phyloP scores from a whole-genome alignment of 192 early-diverging fungal species.

The Chytriomyces hyalinus region DNA sequence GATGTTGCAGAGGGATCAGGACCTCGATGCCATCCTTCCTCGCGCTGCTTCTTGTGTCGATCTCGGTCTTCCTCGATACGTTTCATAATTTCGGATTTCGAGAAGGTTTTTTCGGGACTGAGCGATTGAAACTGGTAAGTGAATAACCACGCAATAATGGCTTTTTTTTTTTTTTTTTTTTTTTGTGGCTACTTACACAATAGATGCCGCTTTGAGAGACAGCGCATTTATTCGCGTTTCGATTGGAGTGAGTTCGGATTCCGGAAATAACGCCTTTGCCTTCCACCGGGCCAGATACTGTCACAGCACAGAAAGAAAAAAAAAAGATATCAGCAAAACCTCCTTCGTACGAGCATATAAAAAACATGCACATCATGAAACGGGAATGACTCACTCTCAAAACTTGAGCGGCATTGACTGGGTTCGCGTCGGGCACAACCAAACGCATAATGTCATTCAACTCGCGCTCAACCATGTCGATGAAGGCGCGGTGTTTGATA shows the following conservation, averaged over 20 bases:
- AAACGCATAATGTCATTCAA: constrained; percentile 36
- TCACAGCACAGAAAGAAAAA: neutral
- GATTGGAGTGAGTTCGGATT: neutral
- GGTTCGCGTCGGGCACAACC: constrained; percentile 45
- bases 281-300: neutral
- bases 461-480: constrained; percentile 43
- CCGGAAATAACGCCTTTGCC: neutral
- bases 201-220: neutral
- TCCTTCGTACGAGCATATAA: neutral
- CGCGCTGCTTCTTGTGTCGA: constrained; percentile 57
- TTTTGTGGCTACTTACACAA: neutral
- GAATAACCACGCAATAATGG: neutral
- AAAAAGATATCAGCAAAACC: neutral
- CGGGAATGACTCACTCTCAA: too few relatives aligned
- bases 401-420: constrained; percentile 21
- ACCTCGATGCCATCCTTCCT: constrained; percentile 56
- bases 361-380: neutral
- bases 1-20: constrained; percentile 16
- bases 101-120: constrained; percentile 42
- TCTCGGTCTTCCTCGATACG: constrained; percentile 65
- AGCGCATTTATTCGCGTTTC: constrained; percentile 3
- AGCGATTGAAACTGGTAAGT: too few relatives aligned
- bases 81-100: constrained; percentile 53
- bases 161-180: neutral
- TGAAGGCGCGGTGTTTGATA: constrained; percentile 29